Evolutionary conservation across 805 yeast genomes (phyloP).

Genomic region (Candida patagonica): DNA sequence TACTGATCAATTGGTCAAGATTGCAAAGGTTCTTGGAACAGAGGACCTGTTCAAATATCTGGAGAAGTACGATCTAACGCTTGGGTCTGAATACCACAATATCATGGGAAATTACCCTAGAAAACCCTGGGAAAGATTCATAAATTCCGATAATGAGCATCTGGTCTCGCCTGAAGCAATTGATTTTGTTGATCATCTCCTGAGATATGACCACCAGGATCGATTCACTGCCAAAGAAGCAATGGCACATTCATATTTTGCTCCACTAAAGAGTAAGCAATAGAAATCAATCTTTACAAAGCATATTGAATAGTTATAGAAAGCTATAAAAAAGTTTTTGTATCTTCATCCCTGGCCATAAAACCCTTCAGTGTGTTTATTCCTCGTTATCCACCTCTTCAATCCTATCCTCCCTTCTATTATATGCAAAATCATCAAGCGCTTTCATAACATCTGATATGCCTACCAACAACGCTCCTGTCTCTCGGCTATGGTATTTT

Average conservation of each 20-base stretch:
- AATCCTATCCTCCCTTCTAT: slow-evolving; percentile 1
- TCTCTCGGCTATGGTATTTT: slow-evolving; percentile 2
- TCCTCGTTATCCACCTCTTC: no score
- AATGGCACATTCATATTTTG: slow-evolving; percentile 49
- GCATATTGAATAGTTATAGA: not conserved
- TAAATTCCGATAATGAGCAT: slow-evolving; percentile 59
- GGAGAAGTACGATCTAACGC: slow-evolving; percentile 56
- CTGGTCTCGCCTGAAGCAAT: slow-evolving; percentile 63
- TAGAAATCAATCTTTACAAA: not conserved
- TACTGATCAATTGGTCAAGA: slow-evolving; percentile 84
- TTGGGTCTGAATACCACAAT: slow-evolving; percentile 70
- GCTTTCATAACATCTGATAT: slow-evolving; percentile 4
- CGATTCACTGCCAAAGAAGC: slow-evolving; percentile 86
- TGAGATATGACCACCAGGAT: slow-evolving; percentile 81
- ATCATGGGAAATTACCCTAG: slow-evolving; percentile 62
- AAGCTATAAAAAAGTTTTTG: no score
- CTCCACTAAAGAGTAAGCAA: slow-evolving; percentile 21
- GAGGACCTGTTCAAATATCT: slow-evolving; percentile 64
- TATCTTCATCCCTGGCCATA: no score
- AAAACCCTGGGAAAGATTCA: slow-evolving; percentile 79
- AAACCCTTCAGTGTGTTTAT: no score
- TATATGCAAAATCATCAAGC: slow-evolving; percentile 1
- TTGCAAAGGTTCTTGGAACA: slow-evolving; percentile 80
- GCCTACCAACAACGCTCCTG: slow-evolving; percentile 4
- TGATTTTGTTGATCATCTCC: slow-evolving; percentile 69